These are phyloP conservation scores for Marasmius tenuissimus DNA, from an alignment of 1,284 basidiomycete species.

Conservation along the genomic window DNA sequence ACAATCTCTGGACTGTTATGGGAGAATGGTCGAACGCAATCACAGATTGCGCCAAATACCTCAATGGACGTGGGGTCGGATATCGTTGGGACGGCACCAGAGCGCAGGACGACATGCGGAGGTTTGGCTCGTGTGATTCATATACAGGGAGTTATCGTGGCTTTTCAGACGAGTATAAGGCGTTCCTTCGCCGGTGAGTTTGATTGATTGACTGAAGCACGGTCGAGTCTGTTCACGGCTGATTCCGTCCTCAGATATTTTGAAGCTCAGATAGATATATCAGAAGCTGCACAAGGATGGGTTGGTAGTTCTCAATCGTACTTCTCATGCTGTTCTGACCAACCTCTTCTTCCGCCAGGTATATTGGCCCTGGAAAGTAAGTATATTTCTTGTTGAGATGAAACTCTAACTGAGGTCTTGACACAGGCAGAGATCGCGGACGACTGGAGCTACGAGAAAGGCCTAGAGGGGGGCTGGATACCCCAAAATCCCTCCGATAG, in stretches of 20 bases:
- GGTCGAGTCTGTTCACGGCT: not conserved
- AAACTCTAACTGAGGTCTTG: conserved; percentile 9
- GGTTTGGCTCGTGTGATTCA: conserved; percentile 58
- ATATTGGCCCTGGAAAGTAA: conserved; percentile 83
- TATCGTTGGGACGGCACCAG: conserved; percentile 66
- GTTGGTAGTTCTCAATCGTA: conserved; percentile 12
- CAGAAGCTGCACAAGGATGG: conserved; percentile 73
- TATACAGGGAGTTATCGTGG: conserved; percentile 58
- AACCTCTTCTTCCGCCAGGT: conserved; percentile 22
- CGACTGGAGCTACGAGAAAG: conserved; percentile 69
- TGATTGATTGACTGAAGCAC: not conserved
- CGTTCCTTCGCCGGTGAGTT: conserved; percentile 58
- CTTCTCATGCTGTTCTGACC: not conserved
- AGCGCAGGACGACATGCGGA: conserved; percentile 31
- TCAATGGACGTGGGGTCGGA: conserved; percentile 76
- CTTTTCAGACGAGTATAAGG: conserved; percentile 66
- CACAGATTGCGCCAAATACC: conserved; percentile 80
- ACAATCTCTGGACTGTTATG: conserved; percentile 62
- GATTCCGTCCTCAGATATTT: conserved; percentile 52
- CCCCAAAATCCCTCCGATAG: conserved; percentile 63
- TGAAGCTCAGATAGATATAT: conserved; percentile 74
- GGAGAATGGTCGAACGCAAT: conserved; percentile 81
- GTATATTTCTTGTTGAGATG: conserved; percentile 4
- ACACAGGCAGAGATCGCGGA: conserved; percentile 67
- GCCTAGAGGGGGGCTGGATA: conserved; percentile 72